These are phyloP conservation scores for Saccharomycopsis hybrid DNA, from an alignment of 1,139 yeast species.

Conservation along the genomic window DNA sequence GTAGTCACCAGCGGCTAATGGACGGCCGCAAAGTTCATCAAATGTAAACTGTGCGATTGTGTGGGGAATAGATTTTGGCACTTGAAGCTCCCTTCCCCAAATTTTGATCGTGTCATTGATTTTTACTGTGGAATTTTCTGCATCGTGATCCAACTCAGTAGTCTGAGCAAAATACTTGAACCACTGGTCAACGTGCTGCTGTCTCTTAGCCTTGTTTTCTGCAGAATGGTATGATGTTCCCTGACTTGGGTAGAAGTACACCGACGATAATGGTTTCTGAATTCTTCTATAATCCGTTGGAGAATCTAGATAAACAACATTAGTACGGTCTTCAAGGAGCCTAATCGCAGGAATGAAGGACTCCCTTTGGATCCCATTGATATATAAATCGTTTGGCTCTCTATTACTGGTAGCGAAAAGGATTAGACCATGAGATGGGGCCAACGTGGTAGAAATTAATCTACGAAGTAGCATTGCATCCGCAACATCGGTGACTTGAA, in stretches of 20 bases:
- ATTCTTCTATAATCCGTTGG: slow-evolving; percentile 92
- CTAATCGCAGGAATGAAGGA: slow-evolving; percentile 90
- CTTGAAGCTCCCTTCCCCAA: slow-evolving; percentile 81
- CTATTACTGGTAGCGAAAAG: slow-evolving; percentile 92
- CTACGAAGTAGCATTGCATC: slow-evolving; percentile 94
- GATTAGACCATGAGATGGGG: slow-evolving; percentile 72
- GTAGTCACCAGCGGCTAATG: slow-evolving; percentile 92
- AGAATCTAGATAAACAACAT: slow-evolving; percentile 75
- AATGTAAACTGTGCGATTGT: slow-evolving; percentile 87
- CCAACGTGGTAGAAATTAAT: slow-evolving; percentile 53
- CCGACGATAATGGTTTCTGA: slow-evolving; percentile 75
- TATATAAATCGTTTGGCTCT: slow-evolving; percentile 87
- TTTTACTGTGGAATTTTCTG: slow-evolving; percentile 22
- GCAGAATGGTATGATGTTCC: slow-evolving; percentile 43
- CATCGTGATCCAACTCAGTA: slow-evolving; percentile 37
- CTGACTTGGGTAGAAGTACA: slow-evolving; percentile 70
- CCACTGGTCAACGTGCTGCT: slow-evolving; percentile 71
- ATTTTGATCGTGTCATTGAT: slow-evolving; percentile 32
- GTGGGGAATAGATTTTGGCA: slow-evolving; percentile 73
- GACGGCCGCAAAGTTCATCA: slow-evolving; percentile 75
- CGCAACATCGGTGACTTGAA: slow-evolving; percentile 95
- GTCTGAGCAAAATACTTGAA: slow-evolving; percentile 63
- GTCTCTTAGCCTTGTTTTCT: slow-evolving; percentile 44
- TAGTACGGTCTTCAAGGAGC: slow-evolving; percentile 62
- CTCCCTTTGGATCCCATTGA: slow-evolving; percentile 88